These are phyloP conservation scores for Candida vaughaniae DNA, from an alignment of 805 yeast species.

Conservation along the genomic window DNA sequence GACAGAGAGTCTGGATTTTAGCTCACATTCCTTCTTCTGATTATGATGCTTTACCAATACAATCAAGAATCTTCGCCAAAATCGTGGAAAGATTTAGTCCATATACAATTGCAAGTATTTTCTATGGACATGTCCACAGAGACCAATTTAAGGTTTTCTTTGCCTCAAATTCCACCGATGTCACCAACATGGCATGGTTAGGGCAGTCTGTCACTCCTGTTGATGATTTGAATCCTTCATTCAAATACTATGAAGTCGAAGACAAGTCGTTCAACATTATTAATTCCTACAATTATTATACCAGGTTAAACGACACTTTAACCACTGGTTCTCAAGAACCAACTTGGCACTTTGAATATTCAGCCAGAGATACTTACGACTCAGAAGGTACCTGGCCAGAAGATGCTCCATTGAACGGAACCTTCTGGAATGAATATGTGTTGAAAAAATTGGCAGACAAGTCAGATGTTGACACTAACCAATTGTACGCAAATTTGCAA, in stretches of 20 bases:
- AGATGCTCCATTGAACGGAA: slow-evolving; percentile 59
- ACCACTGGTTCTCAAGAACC: slow-evolving; percentile 55
- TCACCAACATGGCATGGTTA: slow-evolving; percentile 60
- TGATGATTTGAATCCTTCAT: slow-evolving; percentile 60
- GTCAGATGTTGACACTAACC: slow-evolving; percentile 44
- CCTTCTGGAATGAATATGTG: slow-evolving; percentile 55
- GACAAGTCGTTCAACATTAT: slow-evolving; percentile 56
- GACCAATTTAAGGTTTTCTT: slow-evolving; percentile 67
- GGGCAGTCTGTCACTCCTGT: slow-evolving; percentile 67
- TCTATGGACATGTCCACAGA: slow-evolving; percentile 70
- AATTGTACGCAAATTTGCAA: slow-evolving; percentile 47
- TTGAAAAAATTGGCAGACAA: slow-evolving; percentile 12
- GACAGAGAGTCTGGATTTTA: slow-evolving; percentile 70
- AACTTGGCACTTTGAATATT: slow-evolving; percentile 61
- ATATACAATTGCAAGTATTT: slow-evolving; percentile 63
- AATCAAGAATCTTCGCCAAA: slow-evolving; percentile 52
- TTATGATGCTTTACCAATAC: slow-evolving; percentile 58
- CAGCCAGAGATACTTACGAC: slow-evolving; percentile 59
- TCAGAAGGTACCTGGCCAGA: slow-evolving; percentile 55
- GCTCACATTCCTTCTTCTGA: slow-evolving; percentile 65
- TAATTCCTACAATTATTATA: slow-evolving; percentile 58
- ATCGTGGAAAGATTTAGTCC: slow-evolving; percentile 69
- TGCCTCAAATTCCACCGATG: slow-evolving; percentile 44
- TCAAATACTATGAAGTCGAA: slow-evolving; percentile 73
- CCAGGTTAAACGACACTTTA: slow-evolving; percentile 59